Evolutionary conservation across 106 monocot genomes (phyloP).

Genomic region (Iris macrosiphon): DNA sequence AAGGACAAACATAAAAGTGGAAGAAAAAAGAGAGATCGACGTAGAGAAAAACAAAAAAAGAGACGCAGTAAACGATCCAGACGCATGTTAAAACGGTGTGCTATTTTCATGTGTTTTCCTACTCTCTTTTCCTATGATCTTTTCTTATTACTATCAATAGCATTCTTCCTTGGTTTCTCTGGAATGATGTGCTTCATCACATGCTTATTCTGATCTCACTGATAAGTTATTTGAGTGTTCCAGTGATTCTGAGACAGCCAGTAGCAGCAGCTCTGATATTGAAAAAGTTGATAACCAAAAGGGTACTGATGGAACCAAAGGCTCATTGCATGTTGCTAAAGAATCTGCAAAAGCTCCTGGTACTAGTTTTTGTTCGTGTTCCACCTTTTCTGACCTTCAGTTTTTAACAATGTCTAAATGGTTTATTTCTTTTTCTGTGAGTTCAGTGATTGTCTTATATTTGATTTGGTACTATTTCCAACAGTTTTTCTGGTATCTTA

Average conservation of each 20-base stretch:
- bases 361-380: background rate
- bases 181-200: background rate
- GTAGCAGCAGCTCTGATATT: conserved; percentile 18
- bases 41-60: conserved; percentile 19
- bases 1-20: conserved; percentile 17
- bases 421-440: too few relatives aligned
- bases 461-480: background rate
- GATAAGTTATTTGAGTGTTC: conserved; percentile 17
- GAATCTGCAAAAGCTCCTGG: background rate
- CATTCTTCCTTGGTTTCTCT: background rate
- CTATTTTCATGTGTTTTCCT: background rate
- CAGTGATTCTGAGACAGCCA: conserved; percentile 19
- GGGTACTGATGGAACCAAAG: conserved; percentile 7
- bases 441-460: background rate
- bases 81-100: conserved; percentile 29
- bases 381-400: background rate
- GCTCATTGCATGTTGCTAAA: background rate
- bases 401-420: too few relatives aligned
- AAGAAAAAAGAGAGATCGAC: conserved; percentile 11
- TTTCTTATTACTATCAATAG: background rate
- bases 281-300: conserved; percentile 9
- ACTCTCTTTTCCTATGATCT: background rate
- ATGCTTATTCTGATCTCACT: background rate
- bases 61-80: conserved; percentile 23
- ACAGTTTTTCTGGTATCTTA: background rate